Percentiles rank a stretch among this genome's conserved stretches.
phyloP scores from a whole-genome alignment of 2,329 filamentous ascomycete species.

The Hansfordia pulvinata region DNA sequence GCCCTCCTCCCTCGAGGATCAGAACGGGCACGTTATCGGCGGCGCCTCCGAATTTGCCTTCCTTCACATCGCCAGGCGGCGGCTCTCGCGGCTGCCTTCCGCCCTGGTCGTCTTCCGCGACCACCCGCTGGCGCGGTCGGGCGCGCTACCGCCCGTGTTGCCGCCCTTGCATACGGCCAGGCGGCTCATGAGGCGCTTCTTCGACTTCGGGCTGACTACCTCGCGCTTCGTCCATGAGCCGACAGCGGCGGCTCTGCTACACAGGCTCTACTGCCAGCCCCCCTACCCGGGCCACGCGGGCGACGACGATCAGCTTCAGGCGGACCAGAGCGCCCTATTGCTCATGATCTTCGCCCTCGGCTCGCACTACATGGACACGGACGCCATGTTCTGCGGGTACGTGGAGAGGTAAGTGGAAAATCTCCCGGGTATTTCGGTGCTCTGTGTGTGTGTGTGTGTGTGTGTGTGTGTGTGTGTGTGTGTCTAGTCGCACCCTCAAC shows the following conservation, averaged over 20 bases:
- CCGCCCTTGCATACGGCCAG: not conserved
- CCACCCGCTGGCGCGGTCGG: not conserved
- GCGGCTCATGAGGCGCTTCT: not conserved
- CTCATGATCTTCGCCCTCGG: too few relatives aligned
- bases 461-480: too few relatives aligned
- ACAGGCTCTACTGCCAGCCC: not conserved
- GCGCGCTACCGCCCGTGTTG: not conserved
- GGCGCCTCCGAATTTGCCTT: slow-evolving; percentile 1
- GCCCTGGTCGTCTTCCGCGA: not conserved
- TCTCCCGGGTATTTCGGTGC: too few relatives aligned
- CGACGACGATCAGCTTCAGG: too few relatives aligned
- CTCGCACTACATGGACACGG: too few relatives aligned
- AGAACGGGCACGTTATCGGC: not conserved
- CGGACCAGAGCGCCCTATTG: too few relatives aligned
- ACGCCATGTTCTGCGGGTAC: too few relatives aligned
- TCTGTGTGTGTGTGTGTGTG: too few relatives aligned
- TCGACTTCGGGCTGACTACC: slow-evolving; percentile 1
- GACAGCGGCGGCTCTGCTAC: not conserved
- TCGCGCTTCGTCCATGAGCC: slow-evolving; percentile 1
- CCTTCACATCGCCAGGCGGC: not conserved
- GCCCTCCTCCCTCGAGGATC: not conserved
- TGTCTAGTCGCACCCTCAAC: too few relatives aligned
- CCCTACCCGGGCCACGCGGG: too few relatives aligned
- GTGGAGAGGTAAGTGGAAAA: too few relatives aligned
- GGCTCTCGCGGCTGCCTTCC: not conserved